These are phyloP conservation scores for Backusella australiensis DNA, from an alignment of 192 early-diverging fungal genomes.

Conservation along the genomic window DNA sequence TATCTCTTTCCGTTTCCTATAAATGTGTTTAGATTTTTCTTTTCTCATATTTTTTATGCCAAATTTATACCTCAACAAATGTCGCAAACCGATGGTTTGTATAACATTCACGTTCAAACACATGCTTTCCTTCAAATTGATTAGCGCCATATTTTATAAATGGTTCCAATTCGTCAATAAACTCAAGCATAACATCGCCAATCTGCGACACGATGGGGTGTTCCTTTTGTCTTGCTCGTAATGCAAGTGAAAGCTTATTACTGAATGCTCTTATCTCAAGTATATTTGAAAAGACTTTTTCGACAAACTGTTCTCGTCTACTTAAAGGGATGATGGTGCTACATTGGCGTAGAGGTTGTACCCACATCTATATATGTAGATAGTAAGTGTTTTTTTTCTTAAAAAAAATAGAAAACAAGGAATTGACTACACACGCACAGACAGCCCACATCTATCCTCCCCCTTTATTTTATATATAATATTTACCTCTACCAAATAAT, in stretches of 20 bases:
- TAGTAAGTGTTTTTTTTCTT: background rate
- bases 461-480: too few species aligned
- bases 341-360: slow-evolving; percentile 55
- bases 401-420: background rate
- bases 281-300: slow-evolving; percentile 76
- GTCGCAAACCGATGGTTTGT: slow-evolving; percentile 61
- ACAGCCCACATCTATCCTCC: too few species aligned
- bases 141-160: slow-evolving; percentile 85
- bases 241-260: slow-evolving; percentile 53
- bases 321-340: slow-evolving; percentile 64
- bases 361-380: slow-evolving; percentile 49
- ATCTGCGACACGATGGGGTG: slow-evolving; percentile 74
- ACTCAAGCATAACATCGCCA: slow-evolving; percentile 80
- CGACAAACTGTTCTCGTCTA: slow-evolving; percentile 69
- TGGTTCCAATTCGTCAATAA: slow-evolving; percentile 65
- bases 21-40: background rate
- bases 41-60: background rate
- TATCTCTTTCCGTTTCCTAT: slow-evolving; percentile 68
- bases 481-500: slow-evolving; percentile 70
- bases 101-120: slow-evolving; percentile 75
- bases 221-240: slow-evolving; percentile 64
- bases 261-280: slow-evolving; percentile 63
- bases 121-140: slow-evolving; percentile 77
- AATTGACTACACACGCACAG: background rate
- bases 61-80: slow-evolving; percentile 65